Base-by-base conservation (phyloP, 1,284 basidiomycete species). In the Ustilago xerochloae region DNA sequence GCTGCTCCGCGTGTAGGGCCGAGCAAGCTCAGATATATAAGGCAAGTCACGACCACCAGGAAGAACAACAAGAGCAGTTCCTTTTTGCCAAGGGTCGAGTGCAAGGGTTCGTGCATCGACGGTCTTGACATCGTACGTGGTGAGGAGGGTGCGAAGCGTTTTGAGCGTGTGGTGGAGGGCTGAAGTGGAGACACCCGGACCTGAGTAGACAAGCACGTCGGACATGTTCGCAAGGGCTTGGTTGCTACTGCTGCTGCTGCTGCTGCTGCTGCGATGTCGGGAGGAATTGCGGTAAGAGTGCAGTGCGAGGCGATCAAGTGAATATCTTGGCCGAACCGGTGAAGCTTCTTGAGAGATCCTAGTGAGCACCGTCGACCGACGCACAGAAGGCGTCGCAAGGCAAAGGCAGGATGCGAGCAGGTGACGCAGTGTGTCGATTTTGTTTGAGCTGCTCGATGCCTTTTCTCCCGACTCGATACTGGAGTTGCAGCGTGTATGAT, bases 1-100 rank as follows among this genome's bases (percentile, higher is more conserved):
- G 20, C 24, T 48, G 9, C n/a, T n/a, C n/a, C 66, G 68, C n/a
- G 49, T 45, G 50, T 65, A 63, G 1, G 58, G 15, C 12, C 57
- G 46, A 8, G 61, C 28, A 6, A 79, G 59, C 28, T 77, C 67
- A 2, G 68, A 60, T 41, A 81, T 66, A 56, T 79, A 81, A 0
- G 80, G 79, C 16, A 81, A 43, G 38, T 81, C 80, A 12, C 80
- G 55, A 15, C 80, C 80, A 18, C 80, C 80, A 6, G 80, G 80
- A 4, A 81, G 36, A 1, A 81, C 79, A 13, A 81, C 59, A 18
- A 81, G 68, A 18, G 74, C 60, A 15, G 78, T 66, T 13, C 50
- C 63, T 9, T 62, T 55, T 41, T 67, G 69, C 80, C 80, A 81
- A 9, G 80, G 80, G 35, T 80, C 79, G 12, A 72, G 53, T 0